These are phyloP conservation scores for Hypomyces rosellus DNA, from an alignment of 2,329 filamentous ascomycete species.

Conservation along the genomic window DNA sequence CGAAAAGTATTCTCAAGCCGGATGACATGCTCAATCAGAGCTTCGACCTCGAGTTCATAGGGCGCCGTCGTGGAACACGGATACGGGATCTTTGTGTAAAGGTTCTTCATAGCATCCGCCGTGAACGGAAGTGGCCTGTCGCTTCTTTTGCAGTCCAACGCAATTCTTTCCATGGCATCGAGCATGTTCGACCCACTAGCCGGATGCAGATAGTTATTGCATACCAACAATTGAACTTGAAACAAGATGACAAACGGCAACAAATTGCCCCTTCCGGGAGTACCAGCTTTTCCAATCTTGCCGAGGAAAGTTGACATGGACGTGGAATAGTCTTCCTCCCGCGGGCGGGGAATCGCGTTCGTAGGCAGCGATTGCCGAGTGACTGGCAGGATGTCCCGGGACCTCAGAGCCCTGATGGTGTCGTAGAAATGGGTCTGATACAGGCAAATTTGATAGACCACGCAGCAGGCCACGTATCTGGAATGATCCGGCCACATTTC, in stretches of 20 bases:
- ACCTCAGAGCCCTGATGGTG: constrained; percentile 16
- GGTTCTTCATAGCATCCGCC: constrained; percentile 44
- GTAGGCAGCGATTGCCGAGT: constrained; percentile 19
- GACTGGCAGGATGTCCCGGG: constrained; percentile 18
- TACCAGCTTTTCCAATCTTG: constrained; percentile 19
- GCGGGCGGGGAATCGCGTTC: constrained; percentile 1
- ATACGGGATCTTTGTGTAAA: constrained; percentile 48
- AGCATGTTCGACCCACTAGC: constrained; percentile 42
- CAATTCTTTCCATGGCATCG: constrained; percentile 31
- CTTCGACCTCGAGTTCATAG: constrained; percentile 29
- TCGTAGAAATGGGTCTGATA: not conserved
- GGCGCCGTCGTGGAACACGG: constrained; percentile 46
- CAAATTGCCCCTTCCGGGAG: constrained; percentile 19
- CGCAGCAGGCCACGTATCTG: constrained; percentile 32
- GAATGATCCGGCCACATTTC: constrained; percentile 22
- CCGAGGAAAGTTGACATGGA: constrained; percentile 28
- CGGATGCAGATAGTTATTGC: constrained; percentile 58
- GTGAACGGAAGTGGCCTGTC: constrained; percentile 36
- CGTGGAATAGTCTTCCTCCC: constrained; percentile 15
- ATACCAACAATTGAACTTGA: constrained; percentile 57
- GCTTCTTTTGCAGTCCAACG: constrained; percentile 18
- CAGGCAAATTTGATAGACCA: constrained; percentile 37
- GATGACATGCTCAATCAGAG: constrained; percentile 35
- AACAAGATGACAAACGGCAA: constrained; percentile 49
- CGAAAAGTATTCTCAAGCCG: constrained; percentile 35